A percentile compares a stretch with the other conserved stretches of the same genome.
These are phyloP conservation scores for Fusarium sp. DNA, from an alignment of 2,329 filamentous ascomycete genomes.

Conservation along the genomic window DNA sequence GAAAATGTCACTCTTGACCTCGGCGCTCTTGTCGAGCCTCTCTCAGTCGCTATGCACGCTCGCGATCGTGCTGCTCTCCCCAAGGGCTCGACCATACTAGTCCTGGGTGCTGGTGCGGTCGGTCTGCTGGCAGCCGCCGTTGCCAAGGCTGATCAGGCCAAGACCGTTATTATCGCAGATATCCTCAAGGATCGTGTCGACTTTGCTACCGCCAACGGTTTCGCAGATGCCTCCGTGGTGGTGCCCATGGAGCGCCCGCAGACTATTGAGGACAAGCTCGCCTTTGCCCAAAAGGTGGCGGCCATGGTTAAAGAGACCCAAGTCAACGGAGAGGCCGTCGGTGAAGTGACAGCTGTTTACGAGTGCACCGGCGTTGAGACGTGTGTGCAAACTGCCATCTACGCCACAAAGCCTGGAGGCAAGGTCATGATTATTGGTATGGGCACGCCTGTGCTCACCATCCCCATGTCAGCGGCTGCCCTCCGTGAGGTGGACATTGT, in stretches of 20 bases:
- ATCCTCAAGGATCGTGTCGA: slow-evolving; percentile 64
- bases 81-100: slow-evolving; percentile 55
- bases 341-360: slow-evolving; percentile 73
- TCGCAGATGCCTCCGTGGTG: slow-evolving; percentile 62
- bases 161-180: slow-evolving; percentile 62
- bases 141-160: slow-evolving; percentile 56
- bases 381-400: slow-evolving; percentile 79
- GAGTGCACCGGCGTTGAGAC: slow-evolving; percentile 83
- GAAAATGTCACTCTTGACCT: slow-evolving; percentile 57
- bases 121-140: slow-evolving; percentile 70
- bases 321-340: slow-evolving; percentile 58
- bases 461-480: slow-evolving; percentile 74
- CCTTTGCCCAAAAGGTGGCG: slow-evolving; percentile 60
- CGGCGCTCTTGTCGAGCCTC: slow-evolving; percentile 67
- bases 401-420: slow-evolving; percentile 72
- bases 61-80: slow-evolving; percentile 56
- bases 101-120: slow-evolving; percentile 69
- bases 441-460: slow-evolving; percentile 74
- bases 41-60: slow-evolving; percentile 68
- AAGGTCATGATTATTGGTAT: slow-evolving; percentile 77
- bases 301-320: slow-evolving; percentile 51
- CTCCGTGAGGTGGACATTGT: slow-evolving; percentile 76
- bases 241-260: slow-evolving; percentile 60
- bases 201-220: slow-evolving; percentile 65
- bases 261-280: slow-evolving; percentile 62